Evolutionary conservation across 768 basidiomycete species (phyloP), one percentile per base, ranked within the genome.

Genomic region (Phaffia tasmanica): DNA sequence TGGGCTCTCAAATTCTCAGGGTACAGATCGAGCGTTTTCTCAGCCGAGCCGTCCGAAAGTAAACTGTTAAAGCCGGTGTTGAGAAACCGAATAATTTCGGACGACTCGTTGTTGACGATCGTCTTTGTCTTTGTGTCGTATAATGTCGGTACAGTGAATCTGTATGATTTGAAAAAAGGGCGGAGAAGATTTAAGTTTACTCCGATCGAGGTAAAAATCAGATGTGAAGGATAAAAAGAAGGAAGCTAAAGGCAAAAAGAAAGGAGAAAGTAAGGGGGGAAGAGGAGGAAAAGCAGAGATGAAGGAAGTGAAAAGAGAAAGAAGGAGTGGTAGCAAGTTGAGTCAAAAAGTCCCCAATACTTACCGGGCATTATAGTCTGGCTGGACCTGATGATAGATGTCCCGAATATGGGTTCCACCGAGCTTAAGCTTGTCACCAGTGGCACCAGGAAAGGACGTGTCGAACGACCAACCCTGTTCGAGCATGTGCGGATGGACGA

Each of bases 1-100:
- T 90, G 83, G 42, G 78, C 72, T 60, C 84, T 82, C 29, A 87
- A 79, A 6, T 81, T 77, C 68, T 83, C 79, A 0, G 94, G 95
- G 76, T 95, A 97, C 57, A 87, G 80, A 73, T 93, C 85, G 62
- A 80, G 58, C 32, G 70, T 63, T 57, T 83, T 84, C 69, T 84
- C 83, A 5, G 87, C 85, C 1, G 79, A 75, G 3, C 32, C 27
- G 9, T 16, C 50, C 3, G 87, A 81, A 8, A 95, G 66, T 23
- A 86, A 71, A 25, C 85, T 79, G 74, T 95, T 85, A 79, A 94
- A 93, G 1, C 82, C 85, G 8, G 81, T 81, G 77, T 99, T 97
- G 78, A 98, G 83, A 9, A 94, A 87, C 65, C 94, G 85, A 73
- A 98, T 90, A 74, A 98, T 92, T 78, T 98, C 94, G 2, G 87